Conservation (phyloP, 2,329 filamentous ascomycete species). For the Thielaviopsis euricoi region DNA sequence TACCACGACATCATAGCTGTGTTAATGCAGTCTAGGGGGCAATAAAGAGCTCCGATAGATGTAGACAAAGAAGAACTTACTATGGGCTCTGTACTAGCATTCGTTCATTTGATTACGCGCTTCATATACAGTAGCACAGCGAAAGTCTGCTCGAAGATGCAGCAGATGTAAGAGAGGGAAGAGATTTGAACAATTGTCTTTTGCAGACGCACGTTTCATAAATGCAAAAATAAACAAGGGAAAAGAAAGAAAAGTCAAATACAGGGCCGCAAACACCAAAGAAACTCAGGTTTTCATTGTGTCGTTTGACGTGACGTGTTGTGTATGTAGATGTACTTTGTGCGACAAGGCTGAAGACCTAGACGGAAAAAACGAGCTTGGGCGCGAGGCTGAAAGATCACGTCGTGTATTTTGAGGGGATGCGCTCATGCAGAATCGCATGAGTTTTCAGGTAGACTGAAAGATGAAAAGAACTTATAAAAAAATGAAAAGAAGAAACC, state of each 20-base stretch:
- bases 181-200: no score
- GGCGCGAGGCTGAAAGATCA: neutral
- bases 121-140: neutral
- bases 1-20: slow-evolving; percentile 8
- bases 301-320: neutral
- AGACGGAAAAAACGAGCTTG: neutral
- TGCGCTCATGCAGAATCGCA: neutral
- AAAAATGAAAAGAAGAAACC: no score
- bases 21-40: neutral
- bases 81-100: neutral
- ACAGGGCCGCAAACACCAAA: no score
- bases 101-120: neutral
- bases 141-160: neutral
- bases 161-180: no score
- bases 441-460: no score
- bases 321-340: no score
- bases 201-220: neutral
- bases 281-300: neutral
- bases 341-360: neutral
- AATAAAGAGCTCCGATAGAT: neutral
- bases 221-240: neutral
- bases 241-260: neutral
- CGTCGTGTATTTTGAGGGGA: neutral
- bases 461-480: no score
- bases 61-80: neutral